phyloP scores from a whole-genome alignment of 805 yeast species.

The Saccharomycopsis sp. region DNA sequence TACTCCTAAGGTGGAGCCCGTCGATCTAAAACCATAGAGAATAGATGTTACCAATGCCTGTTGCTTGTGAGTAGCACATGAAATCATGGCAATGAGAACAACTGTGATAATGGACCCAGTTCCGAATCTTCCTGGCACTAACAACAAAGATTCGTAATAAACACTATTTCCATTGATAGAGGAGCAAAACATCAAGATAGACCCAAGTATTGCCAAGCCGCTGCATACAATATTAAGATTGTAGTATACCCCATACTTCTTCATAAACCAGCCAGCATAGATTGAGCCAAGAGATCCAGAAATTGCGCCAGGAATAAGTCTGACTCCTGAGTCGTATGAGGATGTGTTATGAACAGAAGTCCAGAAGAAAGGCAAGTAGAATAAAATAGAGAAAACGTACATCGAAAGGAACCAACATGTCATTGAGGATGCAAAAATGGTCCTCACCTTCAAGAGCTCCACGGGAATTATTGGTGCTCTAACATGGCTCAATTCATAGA shows the following conservation, averaged over 20 bases:
- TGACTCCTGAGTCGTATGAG: conserved; percentile 51
- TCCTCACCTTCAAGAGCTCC: conserved; percentile 44
- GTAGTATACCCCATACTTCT: conserved; percentile 53
- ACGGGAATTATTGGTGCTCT: conserved; percentile 61
- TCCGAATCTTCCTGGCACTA: conserved; percentile 47
- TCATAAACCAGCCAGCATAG: conserved; percentile 61
- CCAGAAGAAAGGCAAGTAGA: conserved; percentile 56
- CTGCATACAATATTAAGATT: conserved; percentile 39
- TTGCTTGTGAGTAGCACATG: conserved; percentile 59
- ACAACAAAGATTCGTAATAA: conserved; percentile 38
- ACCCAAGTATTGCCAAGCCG: conserved; percentile 39
- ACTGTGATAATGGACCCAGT: conserved; percentile 56
- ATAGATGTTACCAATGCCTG: conserved; percentile 66
- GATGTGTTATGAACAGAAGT: conserved; percentile 47
- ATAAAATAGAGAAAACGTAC: conserved; percentile 35
- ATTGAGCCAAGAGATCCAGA: conserved; percentile 53
- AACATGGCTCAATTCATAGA: conserved; percentile 31
- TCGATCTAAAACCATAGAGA: conserved; percentile 58
- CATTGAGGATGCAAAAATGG: conserved; percentile 51
- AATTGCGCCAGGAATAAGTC: conserved; percentile 56
- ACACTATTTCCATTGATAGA: conserved; percentile 28
- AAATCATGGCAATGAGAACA: conserved; percentile 59
- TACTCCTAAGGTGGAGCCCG: conserved; percentile 62
- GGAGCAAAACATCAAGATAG: conserved; percentile 29
- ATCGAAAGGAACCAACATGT: conserved; percentile 41